Evolutionary conservation across 2,329 filamentous ascomycete species (phyloP), one percentile per base, ranked within the genome.

Genomic region (Aureobasidium zeae): DNA sequence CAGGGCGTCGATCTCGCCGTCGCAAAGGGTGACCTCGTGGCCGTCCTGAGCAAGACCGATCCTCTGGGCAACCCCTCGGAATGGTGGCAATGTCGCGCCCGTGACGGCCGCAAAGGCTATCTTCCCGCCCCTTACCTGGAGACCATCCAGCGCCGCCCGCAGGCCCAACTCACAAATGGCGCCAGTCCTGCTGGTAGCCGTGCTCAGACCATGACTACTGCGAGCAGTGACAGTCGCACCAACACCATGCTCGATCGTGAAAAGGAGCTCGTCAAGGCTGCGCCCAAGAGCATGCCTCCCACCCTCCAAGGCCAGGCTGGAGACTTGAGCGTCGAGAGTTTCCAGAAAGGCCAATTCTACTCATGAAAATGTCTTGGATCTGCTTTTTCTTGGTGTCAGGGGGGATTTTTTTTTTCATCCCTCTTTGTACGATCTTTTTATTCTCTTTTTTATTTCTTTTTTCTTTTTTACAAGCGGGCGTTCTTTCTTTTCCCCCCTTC

Each of bases 31-130:
- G 91, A 98, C 55, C 79, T 96, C 42, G 88, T 98, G 12, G 91
- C 91, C 19, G 87, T 98, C 1, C 73, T 98, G 44, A 83, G 81
- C 68, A 95, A 95, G 68, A 83, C 79, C 13, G 91, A 98, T 56
- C 91, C 91, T 1, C 77, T 89, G 57, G 91, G 91, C 31, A 87
- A 91, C 55, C 78, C 86, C 4, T 91, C 84, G 41, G 89, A 98
- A 59, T 98, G 91, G 91, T 98, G 91, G 91, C 79, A 83, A 52
- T 98, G 93, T 65, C 77, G 91, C 44, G 83, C 89, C 11, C 76
- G 91, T 48, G 87, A 96, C 59, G 88, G 87, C 33, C 76, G 86
- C 19, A 81, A 94, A 55, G 91, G 91, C 6, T 98, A 96, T 59
- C 73, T 98, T 5, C 91, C 93, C 2, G 79, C 82, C 1, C 88